Percentiles rank a stretch among this genome's conserved stretches.
Conservation (phyloP, 306 rosid species). For the Mucuna pruriens region DNA sequence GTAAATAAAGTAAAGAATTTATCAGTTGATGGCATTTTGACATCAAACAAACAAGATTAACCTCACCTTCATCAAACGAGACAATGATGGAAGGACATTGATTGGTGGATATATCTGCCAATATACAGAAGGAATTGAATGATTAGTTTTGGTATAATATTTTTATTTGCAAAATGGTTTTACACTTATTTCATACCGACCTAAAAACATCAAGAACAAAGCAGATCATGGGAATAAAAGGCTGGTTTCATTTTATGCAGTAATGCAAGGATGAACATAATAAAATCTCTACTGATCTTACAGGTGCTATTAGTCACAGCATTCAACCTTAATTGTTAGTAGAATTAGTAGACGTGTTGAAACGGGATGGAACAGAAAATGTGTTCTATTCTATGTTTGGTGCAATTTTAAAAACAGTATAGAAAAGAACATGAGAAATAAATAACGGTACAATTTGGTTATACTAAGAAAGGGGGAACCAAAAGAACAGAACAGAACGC, state of each 20-base stretch:
- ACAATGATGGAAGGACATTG: constrained; percentile 95
- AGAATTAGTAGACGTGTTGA: neutral
- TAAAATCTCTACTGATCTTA: neutral
- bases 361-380: neutral
- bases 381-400: neutral
- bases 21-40: constrained; percentile 24
- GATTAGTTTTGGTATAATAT: constrained; percentile 37
- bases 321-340: neutral
- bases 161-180: neutral
- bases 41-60: constrained; percentile 31
- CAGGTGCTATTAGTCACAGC: neutral
- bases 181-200: neutral
- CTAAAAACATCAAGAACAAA: constrained; percentile 18
- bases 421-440: neutral
- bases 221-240: constrained; percentile 10
- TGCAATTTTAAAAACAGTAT: neutral
- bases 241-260: constrained; percentile 21
- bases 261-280: constrained; percentile 15
- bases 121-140: constrained; percentile 33
- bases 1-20: neutral
- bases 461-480: neutral
- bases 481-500: neutral
- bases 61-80: constrained; percentile 98
- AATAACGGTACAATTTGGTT: neutral
- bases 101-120: constrained; percentile 95